These are phyloP conservation scores for Aspergillus ibericus DNA, from an alignment of 2,329 filamentous ascomycete species.

Conservation along the genomic window DNA sequence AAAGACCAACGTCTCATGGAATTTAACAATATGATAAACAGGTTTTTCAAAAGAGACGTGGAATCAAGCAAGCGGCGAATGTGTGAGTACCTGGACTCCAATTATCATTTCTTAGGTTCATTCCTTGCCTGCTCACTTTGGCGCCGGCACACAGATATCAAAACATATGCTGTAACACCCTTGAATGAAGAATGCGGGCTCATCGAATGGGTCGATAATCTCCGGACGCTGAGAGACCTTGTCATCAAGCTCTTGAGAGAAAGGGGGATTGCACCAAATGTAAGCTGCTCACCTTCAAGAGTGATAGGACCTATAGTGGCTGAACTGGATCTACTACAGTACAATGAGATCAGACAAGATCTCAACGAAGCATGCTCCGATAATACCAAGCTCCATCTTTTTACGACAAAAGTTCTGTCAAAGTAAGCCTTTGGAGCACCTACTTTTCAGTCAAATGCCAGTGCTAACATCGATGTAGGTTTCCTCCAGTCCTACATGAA, in stretches of 20 bases:
- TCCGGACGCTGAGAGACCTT: constrained; percentile 91
- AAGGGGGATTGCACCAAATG: constrained; percentile 62
- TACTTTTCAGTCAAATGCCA: neutral
- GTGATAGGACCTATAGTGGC: neutral
- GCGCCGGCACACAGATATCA: constrained; percentile 63
- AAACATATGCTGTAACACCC: constrained; percentile 94
- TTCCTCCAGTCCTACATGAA: constrained; percentile 80
- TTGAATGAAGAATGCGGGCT: constrained; percentile 96
- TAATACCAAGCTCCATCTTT: constrained; percentile 66
- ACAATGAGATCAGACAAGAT: constrained; percentile 61
- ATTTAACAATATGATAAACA: constrained; percentile 97
- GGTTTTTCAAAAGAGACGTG: constrained; percentile 85
- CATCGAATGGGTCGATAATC: constrained; percentile 97
- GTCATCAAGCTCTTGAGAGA: constrained; percentile 75
- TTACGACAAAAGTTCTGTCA: constrained; percentile 63
- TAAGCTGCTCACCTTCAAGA: constrained; percentile 23
- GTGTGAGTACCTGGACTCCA: constrained; percentile 44
- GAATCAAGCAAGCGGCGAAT: constrained; percentile 87
- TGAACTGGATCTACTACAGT: constrained; percentile 51
- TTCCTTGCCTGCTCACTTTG: neutral
- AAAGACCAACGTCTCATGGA: constrained; percentile 99
- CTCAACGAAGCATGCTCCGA: constrained; percentile 66
- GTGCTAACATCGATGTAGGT: constrained; percentile 48
- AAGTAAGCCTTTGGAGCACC: constrained; percentile 32
- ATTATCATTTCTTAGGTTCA: neutral